Evolutionary conservation across 2,329 filamentous ascomycete genomes (phyloP).

Genomic region (Trichoderma aggressivum): DNA sequence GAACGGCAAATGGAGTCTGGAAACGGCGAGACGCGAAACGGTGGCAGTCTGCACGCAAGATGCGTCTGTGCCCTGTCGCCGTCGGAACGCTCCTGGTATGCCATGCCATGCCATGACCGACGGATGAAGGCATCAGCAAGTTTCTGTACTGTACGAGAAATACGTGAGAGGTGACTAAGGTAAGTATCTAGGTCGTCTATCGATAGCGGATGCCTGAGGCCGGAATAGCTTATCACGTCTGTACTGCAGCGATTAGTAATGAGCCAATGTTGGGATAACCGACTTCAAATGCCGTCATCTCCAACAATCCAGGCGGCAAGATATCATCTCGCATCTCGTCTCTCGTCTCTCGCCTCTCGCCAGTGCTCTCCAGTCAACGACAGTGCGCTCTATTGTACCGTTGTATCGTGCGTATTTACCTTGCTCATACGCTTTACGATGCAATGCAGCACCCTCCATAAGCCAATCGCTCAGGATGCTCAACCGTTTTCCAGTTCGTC

Average conservation of each 20-base stretch:
- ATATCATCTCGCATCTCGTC: neutral
- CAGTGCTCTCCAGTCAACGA: neutral
- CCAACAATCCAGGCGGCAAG: neutral
- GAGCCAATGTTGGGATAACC: neutral
- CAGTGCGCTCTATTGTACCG: neutral
- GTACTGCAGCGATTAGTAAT: neutral
- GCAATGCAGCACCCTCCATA: neutral
- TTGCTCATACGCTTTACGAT: neutral
- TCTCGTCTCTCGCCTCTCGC: neutral
- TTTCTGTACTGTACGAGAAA: neutral
- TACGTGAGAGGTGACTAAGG: neutral
- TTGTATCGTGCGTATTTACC: neutral
- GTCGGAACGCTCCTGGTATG: neutral
- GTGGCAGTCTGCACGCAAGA: neutral
- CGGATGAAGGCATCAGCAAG: neutral
- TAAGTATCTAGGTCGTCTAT: no score
- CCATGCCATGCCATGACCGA: neutral
- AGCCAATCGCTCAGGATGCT: neutral
- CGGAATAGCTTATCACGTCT: neutral
- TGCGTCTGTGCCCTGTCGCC: neutral
- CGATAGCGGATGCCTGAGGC: neutral
- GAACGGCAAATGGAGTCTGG: conserved; percentile 1
- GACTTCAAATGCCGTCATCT: neutral
- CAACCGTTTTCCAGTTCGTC: neutral
- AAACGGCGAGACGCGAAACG: neutral